phyloP scores from a whole-genome alignment of 306 rosid species.

The Cucurbita pepo region DNA sequence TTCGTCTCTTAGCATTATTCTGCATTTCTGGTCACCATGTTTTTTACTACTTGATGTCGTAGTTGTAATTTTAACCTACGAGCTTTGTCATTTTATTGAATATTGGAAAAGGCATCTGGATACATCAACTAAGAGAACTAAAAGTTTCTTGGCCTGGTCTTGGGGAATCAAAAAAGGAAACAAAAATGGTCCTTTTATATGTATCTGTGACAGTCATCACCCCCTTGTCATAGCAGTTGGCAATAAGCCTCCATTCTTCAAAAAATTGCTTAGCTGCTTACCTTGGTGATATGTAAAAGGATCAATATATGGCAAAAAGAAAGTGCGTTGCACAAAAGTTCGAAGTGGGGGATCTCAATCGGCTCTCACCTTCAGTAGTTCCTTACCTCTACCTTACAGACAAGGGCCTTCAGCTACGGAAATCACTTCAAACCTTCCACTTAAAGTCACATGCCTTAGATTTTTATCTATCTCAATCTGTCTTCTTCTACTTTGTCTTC shows the following conservation, averaged over 20 bases:
- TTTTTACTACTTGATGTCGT: neutral
- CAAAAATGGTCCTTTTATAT: neutral
- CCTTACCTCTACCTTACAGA: neutral
- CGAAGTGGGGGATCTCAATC: neutral
- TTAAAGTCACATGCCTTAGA: neutral
- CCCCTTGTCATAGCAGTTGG: neutral
- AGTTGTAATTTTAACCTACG: neutral
- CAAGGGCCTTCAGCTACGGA: neutral
- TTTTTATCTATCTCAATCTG: slow-evolving; percentile 1
- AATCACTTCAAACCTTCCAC: neutral
- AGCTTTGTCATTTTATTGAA: neutral
- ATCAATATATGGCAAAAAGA: slow-evolving; percentile 1
- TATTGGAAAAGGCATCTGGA: neutral
- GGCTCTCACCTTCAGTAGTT: neutral
- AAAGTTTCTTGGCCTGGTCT: neutral
- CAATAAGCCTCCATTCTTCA: neutral
- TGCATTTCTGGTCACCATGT: neutral
- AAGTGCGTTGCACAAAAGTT: neutral
- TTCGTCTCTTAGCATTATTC: neutral
- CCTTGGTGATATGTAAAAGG: neutral
- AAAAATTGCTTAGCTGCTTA: neutral
- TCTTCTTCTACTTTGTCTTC: neutral
- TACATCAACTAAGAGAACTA: neutral
- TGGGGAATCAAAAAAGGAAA: neutral
- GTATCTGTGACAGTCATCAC: neutral